Evolutionary conservation across 331 rosid genomes (phyloP).

Genomic region (Malus hybrid): DNA sequence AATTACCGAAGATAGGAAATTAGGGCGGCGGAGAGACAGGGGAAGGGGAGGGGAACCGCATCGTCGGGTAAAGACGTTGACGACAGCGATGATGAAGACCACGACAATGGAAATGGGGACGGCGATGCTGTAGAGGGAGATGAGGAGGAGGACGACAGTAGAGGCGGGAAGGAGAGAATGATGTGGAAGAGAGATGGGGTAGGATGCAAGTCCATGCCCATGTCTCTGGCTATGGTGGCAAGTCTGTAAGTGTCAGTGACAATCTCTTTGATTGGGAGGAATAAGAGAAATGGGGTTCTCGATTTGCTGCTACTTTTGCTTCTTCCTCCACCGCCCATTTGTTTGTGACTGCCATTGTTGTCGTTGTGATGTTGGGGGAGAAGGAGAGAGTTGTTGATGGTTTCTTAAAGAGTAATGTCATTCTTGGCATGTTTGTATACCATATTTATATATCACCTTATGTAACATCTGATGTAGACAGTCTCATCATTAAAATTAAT

Average conservation of each 20-base stretch:
- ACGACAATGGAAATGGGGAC: constrained; percentile 25
- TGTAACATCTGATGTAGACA: too few species aligned
- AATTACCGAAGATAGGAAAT: constrained; percentile 42
- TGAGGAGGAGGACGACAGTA: constrained; percentile 12
- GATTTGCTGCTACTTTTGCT: constrained; percentile 2
- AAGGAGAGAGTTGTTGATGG: constrained; percentile 27
- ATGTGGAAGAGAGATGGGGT: constrained; percentile 64
- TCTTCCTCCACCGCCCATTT: background rate
- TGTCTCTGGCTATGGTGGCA: constrained; percentile 53
- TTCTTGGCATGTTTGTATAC: too few species aligned
- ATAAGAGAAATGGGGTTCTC: constrained; percentile 32
- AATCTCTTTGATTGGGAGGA: constrained; percentile 51
- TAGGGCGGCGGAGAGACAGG: constrained; percentile 36
- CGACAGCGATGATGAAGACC: constrained; percentile 29
- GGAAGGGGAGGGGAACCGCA: constrained; percentile 60
- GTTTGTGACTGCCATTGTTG: constrained; percentile 1
- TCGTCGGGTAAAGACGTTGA: constrained; percentile 16
- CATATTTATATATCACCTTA: too few species aligned
- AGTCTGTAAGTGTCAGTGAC: constrained; percentile 42
- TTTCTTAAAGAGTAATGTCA: too few species aligned
- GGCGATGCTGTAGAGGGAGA: constrained; percentile 11
- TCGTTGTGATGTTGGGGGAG: constrained; percentile 8
- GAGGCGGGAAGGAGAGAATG: constrained; percentile 34
- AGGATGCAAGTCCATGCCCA: constrained; percentile 48
- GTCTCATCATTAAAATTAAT: too few species aligned